Percentiles rank a stretch among this genome's conserved stretches.
Evolutionary conservation across 768 basidiomycete species (phyloP).

Genomic region (Mycena pura): DNA sequence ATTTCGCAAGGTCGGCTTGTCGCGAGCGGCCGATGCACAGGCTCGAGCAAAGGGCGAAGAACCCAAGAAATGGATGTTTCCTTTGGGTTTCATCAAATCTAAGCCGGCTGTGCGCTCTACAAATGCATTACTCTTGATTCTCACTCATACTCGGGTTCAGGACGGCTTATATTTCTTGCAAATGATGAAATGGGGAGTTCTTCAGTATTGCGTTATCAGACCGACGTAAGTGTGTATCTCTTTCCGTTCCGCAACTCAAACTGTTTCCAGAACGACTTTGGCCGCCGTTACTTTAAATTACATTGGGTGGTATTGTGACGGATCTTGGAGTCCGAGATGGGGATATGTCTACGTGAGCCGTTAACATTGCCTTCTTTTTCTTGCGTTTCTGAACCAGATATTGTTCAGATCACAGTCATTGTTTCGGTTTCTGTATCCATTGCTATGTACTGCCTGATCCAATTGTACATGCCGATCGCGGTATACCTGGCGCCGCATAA

Average conservation of each 20-base stretch:
- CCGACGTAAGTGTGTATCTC: conserved; percentile 49
- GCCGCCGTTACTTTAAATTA: conserved; percentile 68
- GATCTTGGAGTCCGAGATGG: conserved; percentile 71
- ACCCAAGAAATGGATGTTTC: conserved; percentile 71
- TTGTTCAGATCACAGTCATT: conserved; percentile 57
- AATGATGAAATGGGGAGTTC: conserved; percentile 78
- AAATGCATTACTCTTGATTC: conserved; percentile 16
- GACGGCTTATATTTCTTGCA: conserved; percentile 64
- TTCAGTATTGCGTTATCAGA: conserved; percentile 75
- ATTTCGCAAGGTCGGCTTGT: conserved; percentile 65
- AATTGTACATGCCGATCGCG: conserved; percentile 68
- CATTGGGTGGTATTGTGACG: conserved; percentile 73
- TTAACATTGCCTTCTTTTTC: not conserved
- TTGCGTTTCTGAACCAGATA: not conserved
- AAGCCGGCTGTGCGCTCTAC: conserved; percentile 70
- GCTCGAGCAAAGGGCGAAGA: conserved; percentile 50
- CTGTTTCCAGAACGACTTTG: conserved; percentile 54
- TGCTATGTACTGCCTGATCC: conserved; percentile 81
- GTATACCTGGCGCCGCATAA: conserved; percentile 60
- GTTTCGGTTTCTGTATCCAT: conserved; percentile 76
- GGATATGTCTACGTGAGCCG: conserved; percentile 69
- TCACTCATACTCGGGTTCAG: conserved; percentile 2
- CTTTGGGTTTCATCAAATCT: conserved; percentile 65
- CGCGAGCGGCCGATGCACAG: conserved; percentile 57
- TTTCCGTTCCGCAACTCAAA: not conserved